These are phyloP conservation scores for Lachancea fermentati DNA, from an alignment of 805 yeast genomes.

Conservation along the genomic window DNA sequence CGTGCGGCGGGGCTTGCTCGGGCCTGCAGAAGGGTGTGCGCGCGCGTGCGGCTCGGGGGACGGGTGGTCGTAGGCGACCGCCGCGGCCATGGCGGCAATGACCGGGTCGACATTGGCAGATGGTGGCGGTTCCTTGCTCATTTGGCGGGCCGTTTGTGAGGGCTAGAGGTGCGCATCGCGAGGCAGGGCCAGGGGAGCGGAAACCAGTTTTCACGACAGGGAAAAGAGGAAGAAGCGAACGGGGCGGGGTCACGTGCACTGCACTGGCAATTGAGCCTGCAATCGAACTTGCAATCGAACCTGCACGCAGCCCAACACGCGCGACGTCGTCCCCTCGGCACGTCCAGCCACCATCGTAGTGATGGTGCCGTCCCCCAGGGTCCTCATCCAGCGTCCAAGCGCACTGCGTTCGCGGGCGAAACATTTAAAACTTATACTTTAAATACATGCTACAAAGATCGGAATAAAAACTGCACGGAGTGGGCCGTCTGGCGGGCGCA, in stretches of 20 bases:
- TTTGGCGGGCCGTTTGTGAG: neutral
- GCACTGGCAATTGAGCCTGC: too few relatives aligned
- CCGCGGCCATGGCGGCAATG: slow-evolving; percentile 7
- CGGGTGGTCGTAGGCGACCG: slow-evolving; percentile 4
- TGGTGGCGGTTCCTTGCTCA: neutral
- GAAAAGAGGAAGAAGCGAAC: too few relatives aligned
- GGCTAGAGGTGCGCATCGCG: neutral
- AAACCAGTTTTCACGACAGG: too few relatives aligned
- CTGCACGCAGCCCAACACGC: too few relatives aligned
- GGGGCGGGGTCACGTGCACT: too few relatives aligned
- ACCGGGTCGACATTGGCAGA: slow-evolving; percentile 5
- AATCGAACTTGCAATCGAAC: too few relatives aligned
- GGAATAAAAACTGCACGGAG: slow-evolving; percentile 8
- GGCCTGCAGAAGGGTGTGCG: neutral
- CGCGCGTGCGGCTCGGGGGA: neutral
- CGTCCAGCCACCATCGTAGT: too few relatives aligned
- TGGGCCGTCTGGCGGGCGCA: neutral
- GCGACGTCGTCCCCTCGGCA: too few relatives aligned
- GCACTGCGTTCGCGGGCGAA: too few relatives aligned
- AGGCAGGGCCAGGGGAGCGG: too few relatives aligned
- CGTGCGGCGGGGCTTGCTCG: neutral
- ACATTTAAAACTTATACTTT: slow-evolving; percentile 1
- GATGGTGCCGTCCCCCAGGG: too few relatives aligned
- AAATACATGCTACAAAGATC: slow-evolving; percentile 11
- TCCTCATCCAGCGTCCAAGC: too few relatives aligned